phyloP scores from a whole-genome alignment of 139 green algal genomes.

The Trebouxia sp. region DNA sequence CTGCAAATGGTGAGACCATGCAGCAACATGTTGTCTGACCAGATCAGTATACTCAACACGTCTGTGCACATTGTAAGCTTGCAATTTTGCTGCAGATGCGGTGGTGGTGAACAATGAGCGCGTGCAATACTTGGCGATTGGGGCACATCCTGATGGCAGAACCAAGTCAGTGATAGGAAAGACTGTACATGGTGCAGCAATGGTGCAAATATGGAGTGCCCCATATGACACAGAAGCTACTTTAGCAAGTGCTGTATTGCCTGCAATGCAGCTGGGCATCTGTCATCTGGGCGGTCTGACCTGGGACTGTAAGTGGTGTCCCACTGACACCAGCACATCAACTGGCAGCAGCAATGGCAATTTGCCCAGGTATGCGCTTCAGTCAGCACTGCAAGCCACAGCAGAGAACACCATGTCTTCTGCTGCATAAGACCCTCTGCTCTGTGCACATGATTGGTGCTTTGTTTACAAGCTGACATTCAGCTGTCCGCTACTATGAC shows the following conservation, averaged over 20 bases:
- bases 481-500: too few relatives aligned
- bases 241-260: not conserved
- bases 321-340: not conserved
- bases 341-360: not conserved
- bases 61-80: too few relatives aligned
- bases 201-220: constrained; percentile 27
- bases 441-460: not conserved
- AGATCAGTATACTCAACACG: too few relatives aligned
- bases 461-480: too few relatives aligned
- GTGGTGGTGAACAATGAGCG: too few relatives aligned
- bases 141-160: not conserved
- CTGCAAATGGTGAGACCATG: too few relatives aligned
- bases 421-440: not conserved
- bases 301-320: constrained; percentile 35
- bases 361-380: not conserved
- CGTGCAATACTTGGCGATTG: constrained; percentile 2
- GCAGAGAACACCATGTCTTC: not conserved
- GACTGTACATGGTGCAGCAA: not conserved
- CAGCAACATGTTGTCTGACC: too few relatives aligned
- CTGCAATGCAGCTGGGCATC: constrained; percentile 17
- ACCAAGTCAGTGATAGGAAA: not conserved
- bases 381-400: too few relatives aligned
- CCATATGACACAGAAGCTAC: not conserved
- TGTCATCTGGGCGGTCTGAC: constrained; percentile 26
- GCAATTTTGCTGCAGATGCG: not conserved